Base-by-base conservation (phyloP, 768 basidiomycete species). In the Mrakia frigida region DNA sequence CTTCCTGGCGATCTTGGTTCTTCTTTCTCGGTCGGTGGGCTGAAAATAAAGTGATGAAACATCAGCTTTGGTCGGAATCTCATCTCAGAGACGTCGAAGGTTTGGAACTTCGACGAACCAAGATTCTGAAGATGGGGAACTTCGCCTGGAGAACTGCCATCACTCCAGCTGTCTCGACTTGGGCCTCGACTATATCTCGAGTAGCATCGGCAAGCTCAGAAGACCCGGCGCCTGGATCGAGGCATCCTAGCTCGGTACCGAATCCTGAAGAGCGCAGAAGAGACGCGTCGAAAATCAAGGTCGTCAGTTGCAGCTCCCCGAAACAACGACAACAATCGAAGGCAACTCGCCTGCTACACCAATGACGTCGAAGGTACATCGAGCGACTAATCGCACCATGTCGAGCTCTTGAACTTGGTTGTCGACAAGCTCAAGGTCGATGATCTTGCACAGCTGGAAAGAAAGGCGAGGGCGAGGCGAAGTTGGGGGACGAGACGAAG, bases 181-280 rank as follows among this genome's bases (percentile, higher is more conserved):
- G 61, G 14, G 82, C 81, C n/a, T 84, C 80, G 25, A 94, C 88
- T 78, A 89, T 91, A 33, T 84, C 81, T 81, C 93, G 93, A 85
- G 92, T 94, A 79, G 91, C 89, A 78, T 90, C 88, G 25, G 97
- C 86, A 35, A 96, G 84, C 28, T 87, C 86, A 31, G 18, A 33
- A 1, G 39, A 28, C 3, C 37, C 23, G 37, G 1, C n/a, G 1
- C 10, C 41, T 14, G 60, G 28, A 13, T 25, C 18, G 14, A 71
- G 9, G 43, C 52, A 71, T 16, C 63, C 63, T 13, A 65, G 35
- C n/a, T 65, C 63, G 63, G 63, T 65, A 6, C 63, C 63, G 16
- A 71, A 71, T 50, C 46, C 52, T 72, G 25, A 23, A 31, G n/a
- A 70, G 6, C 9, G 23, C 3, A 18, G 6, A 46, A 35, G 5